Evolutionary conservation across 2,329 filamentous ascomycete genomes (phyloP), one percentile per base, ranked within the genome.

Genomic region (Phialemoniopsis sp.): DNA sequence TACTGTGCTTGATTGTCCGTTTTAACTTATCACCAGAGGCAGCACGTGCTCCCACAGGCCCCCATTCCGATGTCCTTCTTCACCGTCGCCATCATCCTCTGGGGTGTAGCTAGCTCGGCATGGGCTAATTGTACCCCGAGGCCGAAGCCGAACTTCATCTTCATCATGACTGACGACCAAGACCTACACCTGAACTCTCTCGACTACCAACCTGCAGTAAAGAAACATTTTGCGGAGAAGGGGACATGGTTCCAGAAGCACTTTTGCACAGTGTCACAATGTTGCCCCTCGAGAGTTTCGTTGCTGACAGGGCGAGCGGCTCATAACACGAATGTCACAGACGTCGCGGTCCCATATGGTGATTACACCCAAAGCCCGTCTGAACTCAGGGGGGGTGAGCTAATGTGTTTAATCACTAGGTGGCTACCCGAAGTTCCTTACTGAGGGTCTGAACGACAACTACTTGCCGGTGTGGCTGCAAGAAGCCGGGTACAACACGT

Each of bases 401-500:
- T n/a, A n/a, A n/a, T n/a, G n/a, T n/a, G n/a, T n/a, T n/a, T n/a
- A n/a, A n/a, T n/a, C n/a, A n/a, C 13, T 28, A 63, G 71, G 75
- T 15, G 76, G 76, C 5, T 88, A 82, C 48, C 76, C 78, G 2
- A 85, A 86, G 49, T 84, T 87, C 40, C 62, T 87, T 13, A 63
- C 64, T 4, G 68, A 83, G 37, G 82, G 83, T 1, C 69, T 78
- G 43, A 85, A 87, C 42, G 71, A 81, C 2, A 73, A 82, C 29
- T 87, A 83, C 44, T 68, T 88, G 0, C 84, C 83, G 0, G 55
- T 87, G 0, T 88, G 84, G 82, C 59, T 89, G n/a, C 80, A 86
- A 47, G 57, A 73, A 4, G 76, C 74, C 0, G 82, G 82, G 0
- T 87, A 87, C 53, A 76, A 78, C 46, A 87, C 83, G 0, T 87